Base-by-base conservation (phyloP, 2,329 filamentous ascomycete genomes). In the Fusarium sarcochroum region DNA sequence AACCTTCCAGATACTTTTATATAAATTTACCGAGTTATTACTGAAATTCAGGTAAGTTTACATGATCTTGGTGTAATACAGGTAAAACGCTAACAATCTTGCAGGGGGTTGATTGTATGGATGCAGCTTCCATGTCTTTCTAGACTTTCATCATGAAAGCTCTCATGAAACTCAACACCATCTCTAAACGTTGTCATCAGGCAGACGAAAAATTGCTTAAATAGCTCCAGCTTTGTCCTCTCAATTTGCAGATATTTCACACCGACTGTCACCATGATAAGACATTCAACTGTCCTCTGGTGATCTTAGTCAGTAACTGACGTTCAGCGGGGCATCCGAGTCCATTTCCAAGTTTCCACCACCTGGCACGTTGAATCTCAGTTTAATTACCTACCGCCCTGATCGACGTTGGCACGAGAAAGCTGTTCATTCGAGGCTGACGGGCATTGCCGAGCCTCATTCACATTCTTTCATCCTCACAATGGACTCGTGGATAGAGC, bases 401-500 rank as follows among this genome's bases (percentile, higher is more conserved):
- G 20, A n/a, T 21, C 41, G 27, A 20, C 38, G 20, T 14, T 41
- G 21, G 21, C 15, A 25, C 41, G 40, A 21, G 18, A 42, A 47
- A 23, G 50, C 14, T 37, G n/a, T 25, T 21, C 20, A 38, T 40
- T 55, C 25, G 49, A 55, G 50, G 41, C 18, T 20, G 21, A 44
- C 32, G 48, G 55, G 49, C 35, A 21, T 18, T 41, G 30, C 60
- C 54, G 53, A 56, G 59, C 38, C 51, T 51, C 52, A 25, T 20
- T 47, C 8, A 20, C 15, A 27, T 15, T 51, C 46, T 35, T 30
- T 40, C 32, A 55, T 40, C 32, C 4, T 18, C 23, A 38, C 63
- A 59, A 80, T 80, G 76, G 68, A 70, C 52, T 58, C 66, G 30
- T 57, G 76, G 42, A 58, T 77, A 49, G 78, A 84, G 62, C 73